Evolutionary conservation across 208 protist genomes (phyloP), one percentile per base, ranked within the genome.

Genomic region (Acanthamoeba triangularis): DNA sequence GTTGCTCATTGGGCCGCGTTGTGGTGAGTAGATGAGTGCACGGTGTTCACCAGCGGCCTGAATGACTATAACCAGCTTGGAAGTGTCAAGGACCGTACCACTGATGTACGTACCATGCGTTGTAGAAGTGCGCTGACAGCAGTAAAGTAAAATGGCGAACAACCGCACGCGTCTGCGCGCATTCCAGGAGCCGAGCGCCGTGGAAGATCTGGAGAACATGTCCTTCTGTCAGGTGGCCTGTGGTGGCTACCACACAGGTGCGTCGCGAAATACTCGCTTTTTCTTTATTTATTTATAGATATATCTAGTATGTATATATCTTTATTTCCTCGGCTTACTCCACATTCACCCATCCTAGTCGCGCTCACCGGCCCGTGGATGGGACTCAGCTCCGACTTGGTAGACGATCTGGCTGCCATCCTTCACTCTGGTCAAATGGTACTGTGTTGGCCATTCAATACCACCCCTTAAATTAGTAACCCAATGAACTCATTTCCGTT

Each of bases 51-150:
- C 69, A 78, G 69, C 69, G 69, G 69, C 23, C 28, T 33, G 69
- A 78, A 78, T n/a, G 69, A 78, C 35, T 78, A 78, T 13, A n/a
- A n/a, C 69, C 69, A 78, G n/a, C 33, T 78, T n/a, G 69, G 69
- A 41, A 30, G n/a, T 23, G n/a, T n/a, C 69, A 78, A 44, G 59
- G 23, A 65, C 13, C 59, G 59, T 4, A 65, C 16, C 59, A 65
- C 59, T 65, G 23, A 65, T n/a, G 59, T 65, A 65, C 16, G 16
- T n/a, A 65, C 23, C 59, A 65, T n/a, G 59, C 23, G 23, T 65
- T 65, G 59, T 28, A 28, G 14, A 8, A 65, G 14, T 65, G 25
- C 25, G 14, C 2, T 5, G 14, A 65, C 25, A 1, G 25, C 6
- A 1, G 6, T 65, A n/a, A n/a, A n/a, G n/a, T 65, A 5, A n/a